Evolutionary conservation across 2,329 filamentous ascomycete genomes (phyloP), one percentile per base, ranked within the genome.

Genomic region (Aspergillus puulaauensis): DNA sequence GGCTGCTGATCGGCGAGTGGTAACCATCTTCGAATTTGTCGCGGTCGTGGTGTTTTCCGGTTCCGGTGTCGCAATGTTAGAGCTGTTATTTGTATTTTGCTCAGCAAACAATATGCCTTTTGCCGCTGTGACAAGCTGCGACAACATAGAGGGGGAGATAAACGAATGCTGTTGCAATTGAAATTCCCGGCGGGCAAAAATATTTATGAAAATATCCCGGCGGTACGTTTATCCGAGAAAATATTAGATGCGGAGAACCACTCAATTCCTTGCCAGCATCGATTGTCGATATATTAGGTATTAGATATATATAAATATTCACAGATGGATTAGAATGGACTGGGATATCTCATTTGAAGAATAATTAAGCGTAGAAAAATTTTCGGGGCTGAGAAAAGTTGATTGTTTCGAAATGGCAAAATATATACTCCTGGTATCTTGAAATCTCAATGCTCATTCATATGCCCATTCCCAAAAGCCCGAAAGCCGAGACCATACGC

Each of bases 81-180:
- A 59, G 41, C 61, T 53, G 21, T 51, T 53, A 52, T 60, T 23
- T n/a, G 35, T 35, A 31, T 21, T 52, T 39, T 51, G 66, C 66
- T 67, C 70, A 61, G 46, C 7, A 23, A 67, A 62, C 58, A 77
- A 75, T 61, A 77, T 61, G 64, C 75, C 73, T 65, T 75, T 76
- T 59, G 75, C 75, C 60, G 73, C 73, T 50, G 73, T 77, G 52
- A 77, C 70, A 54, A 77, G 44, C 37, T 77, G 69, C 48, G 75
- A 72, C 58, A 77, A 76, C 75, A 77, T 77, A 73, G 65, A 70
- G 65, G 54, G 52, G 53, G n/a, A 53, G 49, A 51, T 31, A 44
- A 49, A 27, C 40, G 21, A 35, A 50, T 52, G 51, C 37, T 39
- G 33, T 40, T 40, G 35, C 14, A 24, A 8, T 35, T 23, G 37